These are phyloP conservation scores for Thamnidium elegans DNA, from an alignment of 192 early-diverging fungal species.

Conservation along the genomic window DNA sequence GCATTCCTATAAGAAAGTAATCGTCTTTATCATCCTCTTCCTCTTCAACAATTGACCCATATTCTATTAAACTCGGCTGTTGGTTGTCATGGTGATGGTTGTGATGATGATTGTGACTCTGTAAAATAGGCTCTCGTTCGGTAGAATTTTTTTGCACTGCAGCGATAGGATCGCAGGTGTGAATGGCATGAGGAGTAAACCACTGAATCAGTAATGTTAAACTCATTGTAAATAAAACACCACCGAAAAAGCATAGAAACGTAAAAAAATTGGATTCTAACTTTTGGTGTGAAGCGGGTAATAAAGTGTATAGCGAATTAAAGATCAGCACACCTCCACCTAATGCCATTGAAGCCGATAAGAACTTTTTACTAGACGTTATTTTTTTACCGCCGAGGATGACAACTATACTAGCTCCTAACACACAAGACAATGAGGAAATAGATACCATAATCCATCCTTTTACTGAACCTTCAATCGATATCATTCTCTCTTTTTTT, in stretches of 20 bases:
- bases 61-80: not conserved
- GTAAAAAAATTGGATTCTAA: constrained; percentile 17
- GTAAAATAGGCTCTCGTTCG: constrained; percentile 10
- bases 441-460: constrained; percentile 28
- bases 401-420: constrained; percentile 15
- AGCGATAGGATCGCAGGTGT: constrained; percentile 18
- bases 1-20: constrained; percentile 44
- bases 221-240: constrained; percentile 26
- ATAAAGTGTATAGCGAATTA: constrained; percentile 27
- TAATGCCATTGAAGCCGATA: constrained; percentile 22
- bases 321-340: constrained; percentile 31
- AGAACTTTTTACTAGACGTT: constrained; percentile 14
- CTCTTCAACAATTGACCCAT: not conserved
- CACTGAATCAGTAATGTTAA: constrained; percentile 23
- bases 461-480: constrained; percentile 5
- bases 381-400: not conserved
- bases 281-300: constrained; percentile 23
- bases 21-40: constrained; percentile 6
- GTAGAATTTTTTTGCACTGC: not conserved
- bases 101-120: not conserved
- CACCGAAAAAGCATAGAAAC: constrained; percentile 20
- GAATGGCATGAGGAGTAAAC: constrained; percentile 27
- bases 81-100: not conserved
- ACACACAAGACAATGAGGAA: constrained; percentile 32
- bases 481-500: too few relatives aligned